Conservation (phyloP, 148 eudicot species). For the Fagopyrum homotropicum region DNA sequence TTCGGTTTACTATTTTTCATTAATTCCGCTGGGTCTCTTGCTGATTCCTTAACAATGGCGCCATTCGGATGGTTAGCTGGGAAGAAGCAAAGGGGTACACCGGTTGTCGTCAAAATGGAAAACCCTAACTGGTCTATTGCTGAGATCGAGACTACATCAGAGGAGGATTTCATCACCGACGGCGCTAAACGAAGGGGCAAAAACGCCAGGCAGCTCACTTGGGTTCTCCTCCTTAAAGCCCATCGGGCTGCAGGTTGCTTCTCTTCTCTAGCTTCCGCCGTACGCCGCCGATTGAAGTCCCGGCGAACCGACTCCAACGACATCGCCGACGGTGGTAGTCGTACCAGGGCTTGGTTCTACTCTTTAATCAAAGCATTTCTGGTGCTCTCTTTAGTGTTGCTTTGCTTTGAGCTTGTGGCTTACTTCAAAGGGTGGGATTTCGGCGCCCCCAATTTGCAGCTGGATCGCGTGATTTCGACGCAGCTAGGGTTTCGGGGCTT, state of each 20-base stretch:
- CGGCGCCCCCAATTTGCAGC: conserved; percentile 32
- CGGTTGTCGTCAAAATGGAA: conserved; percentile 66
- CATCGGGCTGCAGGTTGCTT: conserved; percentile 23
- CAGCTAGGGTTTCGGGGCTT: conserved; percentile 24
- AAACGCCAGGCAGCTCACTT: conserved; percentile 29
- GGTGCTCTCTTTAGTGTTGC: conserved; percentile 32
- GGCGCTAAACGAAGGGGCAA: conserved; percentile 30
- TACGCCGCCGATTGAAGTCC: conserved; percentile 53
- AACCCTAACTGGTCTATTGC: conserved; percentile 65
- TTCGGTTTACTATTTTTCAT: not conserved
- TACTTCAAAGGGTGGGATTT: conserved; percentile 65
- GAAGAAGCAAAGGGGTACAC: conserved; percentile 37
- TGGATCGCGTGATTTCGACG: conserved; percentile 26
- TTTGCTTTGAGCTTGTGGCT: conserved; percentile 54
- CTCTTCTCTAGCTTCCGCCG: conserved; percentile 44
- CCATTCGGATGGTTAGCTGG: conserved; percentile 47
- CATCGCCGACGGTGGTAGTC: not conserved
- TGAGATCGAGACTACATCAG: conserved; percentile 43
- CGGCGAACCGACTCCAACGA: conserved; percentile 44
- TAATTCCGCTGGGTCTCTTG: not conserved
- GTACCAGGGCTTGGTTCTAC: conserved; percentile 33
- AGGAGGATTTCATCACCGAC: conserved; percentile 31
- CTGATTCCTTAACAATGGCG: conserved; percentile 20
- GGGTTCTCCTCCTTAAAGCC: conserved; percentile 25
- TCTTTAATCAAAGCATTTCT: conserved; percentile 42